Conservation (phyloP, 2,329 filamentous ascomycete species). For the Eutypa lata region DNA sequence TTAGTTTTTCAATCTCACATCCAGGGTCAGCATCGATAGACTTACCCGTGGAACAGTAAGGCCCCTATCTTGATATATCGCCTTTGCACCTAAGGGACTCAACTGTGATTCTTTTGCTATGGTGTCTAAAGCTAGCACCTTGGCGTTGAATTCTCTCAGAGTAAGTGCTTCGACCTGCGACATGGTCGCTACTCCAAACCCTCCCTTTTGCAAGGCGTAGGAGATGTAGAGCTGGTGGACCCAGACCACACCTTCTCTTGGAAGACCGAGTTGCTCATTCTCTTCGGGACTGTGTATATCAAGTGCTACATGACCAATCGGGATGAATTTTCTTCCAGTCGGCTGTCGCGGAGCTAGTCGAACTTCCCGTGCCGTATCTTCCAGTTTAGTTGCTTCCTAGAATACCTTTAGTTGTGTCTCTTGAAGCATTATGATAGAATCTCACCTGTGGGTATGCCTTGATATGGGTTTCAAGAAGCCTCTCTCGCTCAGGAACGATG, state of each 20-base stretch:
- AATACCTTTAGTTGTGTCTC: constrained; percentile 1
- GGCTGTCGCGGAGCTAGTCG: constrained; percentile 26
- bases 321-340: constrained; percentile 28
- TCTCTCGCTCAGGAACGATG: constrained; percentile 23
- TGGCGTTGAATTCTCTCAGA: constrained; percentile 26
- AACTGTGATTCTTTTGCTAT: constrained; percentile 25
- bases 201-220: constrained; percentile 32
- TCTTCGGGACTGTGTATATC: constrained; percentile 28
- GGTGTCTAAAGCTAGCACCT: constrained; percentile 34
- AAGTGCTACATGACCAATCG: constrained; percentile 40
- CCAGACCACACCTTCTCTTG: constrained; percentile 31
- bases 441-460: constrained; percentile 28
- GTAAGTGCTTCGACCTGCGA: constrained; percentile 30
- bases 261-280: constrained; percentile 29
- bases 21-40: background rate
- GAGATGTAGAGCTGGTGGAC: constrained; percentile 40
- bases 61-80: constrained; percentile 25
- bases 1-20: background rate
- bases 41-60: constrained; percentile 24
- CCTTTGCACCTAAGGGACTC: constrained; percentile 17
- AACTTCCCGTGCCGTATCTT: constrained; percentile 32
- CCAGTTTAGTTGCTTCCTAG: constrained; percentile 30
- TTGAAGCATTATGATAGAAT: constrained; percentile 3
- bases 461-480: constrained; percentile 28
- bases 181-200: constrained; percentile 36